Base-by-base conservation (phyloP, 2,329 filamentous ascomycete species). In the Fusarium falciforme region DNA sequence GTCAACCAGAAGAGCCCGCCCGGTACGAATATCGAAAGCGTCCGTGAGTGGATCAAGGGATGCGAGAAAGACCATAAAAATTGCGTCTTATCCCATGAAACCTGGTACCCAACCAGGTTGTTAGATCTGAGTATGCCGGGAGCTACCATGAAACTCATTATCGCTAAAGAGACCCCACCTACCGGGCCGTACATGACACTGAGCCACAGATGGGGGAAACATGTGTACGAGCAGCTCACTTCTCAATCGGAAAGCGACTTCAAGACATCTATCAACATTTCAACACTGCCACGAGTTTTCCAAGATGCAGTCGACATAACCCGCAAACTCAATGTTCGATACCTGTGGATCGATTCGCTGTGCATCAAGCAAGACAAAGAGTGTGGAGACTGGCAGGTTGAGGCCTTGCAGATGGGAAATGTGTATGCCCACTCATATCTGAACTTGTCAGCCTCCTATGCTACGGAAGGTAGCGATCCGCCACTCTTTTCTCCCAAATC, bases 261-360 rank as follows among this genome's bases (percentile, higher is more conserved):
- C 6, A 61, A 63, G 35, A 17, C 9, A 20, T 35, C 38, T 14
- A 63, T 72, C 20, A 47, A 67, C 31, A 22, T 72, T 25, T 25
- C 33, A 5, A 9, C 12, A 33, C 64, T 70, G 14, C 65, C 61
- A 12, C 27, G 12, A 31, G 33, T 27, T 9, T 79, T 80, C 11
- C 68, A 62, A 25, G 78, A 82, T 40, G 77, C 79, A 2, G 75
- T 83, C 33, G n/a, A 27, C 0, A 63, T 82, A 6, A 71, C 78
- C 6, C 72, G 73, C 2, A 33, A 60, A 5, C 74, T 82, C 4
- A 58, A 64, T 0, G 31, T 80, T 10, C 42, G 49, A 1, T 82
- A 79, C 57, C 35, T 83, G 1, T 83, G 81, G 81, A 79, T 82
- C 31, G 79, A 82, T 67, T 77, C 79, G 5, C 54, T 82, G 0